Base-by-base conservation (phyloP, 1,284 basidiomycete genomes). In the Cystobasidium slooffiae region DNA sequence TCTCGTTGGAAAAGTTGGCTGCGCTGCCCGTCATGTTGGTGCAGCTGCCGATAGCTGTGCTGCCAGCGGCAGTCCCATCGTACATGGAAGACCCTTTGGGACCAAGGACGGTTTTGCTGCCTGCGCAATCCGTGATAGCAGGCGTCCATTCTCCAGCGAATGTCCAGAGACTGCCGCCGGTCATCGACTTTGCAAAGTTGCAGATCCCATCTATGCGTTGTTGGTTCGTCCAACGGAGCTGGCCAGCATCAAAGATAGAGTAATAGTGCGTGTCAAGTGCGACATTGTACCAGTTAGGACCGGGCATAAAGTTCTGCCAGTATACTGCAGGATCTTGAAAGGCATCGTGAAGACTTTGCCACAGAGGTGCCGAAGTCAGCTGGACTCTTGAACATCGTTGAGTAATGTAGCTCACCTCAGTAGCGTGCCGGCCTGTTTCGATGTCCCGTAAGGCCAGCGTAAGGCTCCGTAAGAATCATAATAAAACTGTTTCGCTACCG, bases 301-400 rank as follows among this genome's bases (percentile, higher is more conserved):
- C 78, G 0, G 85, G 85, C 85, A 91, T 86, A 80, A 89, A 91
- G 53, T 88, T 87, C 64, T 85, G 82, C 91, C 91, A 97, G 79
- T 87, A 90, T 74, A 85, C 86, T 73, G 85, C 86, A 49, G 92
- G 83, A 46, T 88, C 84, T 81, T 93, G 89, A 87, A 97, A 92
- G 1, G 91, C 93, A 80, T 97, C 94, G 80, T 91, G 89, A 66
- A 96, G n/a, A n/a, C 66, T 68, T 92, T 80, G 1, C 88, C n/a
- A 78, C 72, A 2, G 41, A 63, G 46, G 9, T n/a, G 1, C 16
- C 39, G 10, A 1, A 20, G 61, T 31, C 61, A 43, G 31, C 61
- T 18, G 8, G 55, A 20, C 44, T 18, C 9, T 18, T 49, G 14
- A 20, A 44, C 7, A 20, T 1, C 20, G 41, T 16, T 10, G 61